Evolutionary conservation across 2,329 filamentous ascomycete species (phyloP), one percentile per base, ranked within the genome.

Genomic region (Simplicillium sp.): DNA sequence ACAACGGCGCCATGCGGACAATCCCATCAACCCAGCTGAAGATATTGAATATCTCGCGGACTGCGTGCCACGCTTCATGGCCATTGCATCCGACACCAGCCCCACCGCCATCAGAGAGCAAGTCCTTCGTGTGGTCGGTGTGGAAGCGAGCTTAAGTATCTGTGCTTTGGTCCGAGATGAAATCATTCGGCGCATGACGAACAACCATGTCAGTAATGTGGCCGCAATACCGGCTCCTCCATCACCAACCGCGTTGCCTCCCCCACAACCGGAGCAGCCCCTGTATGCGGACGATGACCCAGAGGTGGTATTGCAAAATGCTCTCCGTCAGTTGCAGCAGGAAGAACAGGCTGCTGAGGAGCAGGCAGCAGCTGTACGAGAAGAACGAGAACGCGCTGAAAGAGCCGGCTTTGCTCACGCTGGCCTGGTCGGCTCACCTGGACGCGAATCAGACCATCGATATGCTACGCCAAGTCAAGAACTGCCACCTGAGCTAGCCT

Each of bases 11-110:
- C 68, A 70, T 47, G 67, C 67, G 15, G 67, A 67, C 38, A 64
- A 62, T 1, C 62, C 62, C 14, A 47, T 63, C 31, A 70, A 73
- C 47, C 64, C 66, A 1, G 71, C 71, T 34, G 69, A 75, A 40
- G 74, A 80, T 49, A 68, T 82, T 28, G 64, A 65, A 35, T 82
- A 81, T 54, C 64, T 82, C 3, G 67, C 75, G 51, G 76, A 81
- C 44, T 72, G 71, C 40, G 64, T 82, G 6, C 74, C 75, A 13
- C 68, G 75, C 40, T 69, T 79, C 54, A 77, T 81, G 69, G 66
- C 59, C 45, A 67, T 82, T 45, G 67, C 65, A 9, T 54, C 72
- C 20, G 75, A 80, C 46, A 80, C 75, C 2, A 77, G 72, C 39
- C 77, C 77, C 1, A 67, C 72, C 33, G 70, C 73, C 36, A 78